Evolutionary conservation across 1,139 yeast species (phyloP).

Genomic region (Candida sp.): DNA sequence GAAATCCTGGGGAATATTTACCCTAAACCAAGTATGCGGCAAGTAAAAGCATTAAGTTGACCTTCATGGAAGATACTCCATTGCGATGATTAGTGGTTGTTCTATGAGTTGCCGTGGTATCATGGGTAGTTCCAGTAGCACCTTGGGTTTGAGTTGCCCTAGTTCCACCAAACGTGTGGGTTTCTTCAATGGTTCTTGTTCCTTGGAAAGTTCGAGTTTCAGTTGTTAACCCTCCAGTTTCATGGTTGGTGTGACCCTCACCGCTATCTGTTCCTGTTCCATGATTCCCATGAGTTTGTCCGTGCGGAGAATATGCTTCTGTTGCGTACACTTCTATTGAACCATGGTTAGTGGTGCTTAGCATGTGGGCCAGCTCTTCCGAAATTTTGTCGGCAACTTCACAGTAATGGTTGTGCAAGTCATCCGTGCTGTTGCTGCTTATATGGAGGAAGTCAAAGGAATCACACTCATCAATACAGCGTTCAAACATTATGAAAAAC

Average conservation of each 20-base stretch:
- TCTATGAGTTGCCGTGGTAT: neutral
- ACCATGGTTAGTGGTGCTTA: neutral
- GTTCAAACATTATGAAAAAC: constrained; percentile 5
- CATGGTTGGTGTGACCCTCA: neutral
- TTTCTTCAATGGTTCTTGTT: neutral
- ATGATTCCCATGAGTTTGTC: neutral
- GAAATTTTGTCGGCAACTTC: constrained; percentile 4
- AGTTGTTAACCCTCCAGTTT: neutral
- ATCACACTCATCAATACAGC: constrained; percentile 7
- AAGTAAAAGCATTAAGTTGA: neutral
- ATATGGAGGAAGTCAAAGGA: neutral
- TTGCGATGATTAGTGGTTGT: neutral
- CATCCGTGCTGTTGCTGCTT: neutral
- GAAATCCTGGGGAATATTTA: neutral
- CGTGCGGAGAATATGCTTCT: neutral
- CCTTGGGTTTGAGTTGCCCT: neutral
- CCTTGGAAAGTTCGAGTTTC: neutral
- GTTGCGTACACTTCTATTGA: neutral
- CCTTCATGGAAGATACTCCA: neutral
- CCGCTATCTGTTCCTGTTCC: neutral
- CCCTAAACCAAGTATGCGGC: neutral
- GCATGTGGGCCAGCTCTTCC: neutral
- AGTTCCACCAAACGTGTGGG: neutral
- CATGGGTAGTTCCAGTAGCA: neutral
- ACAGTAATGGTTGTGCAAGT: constrained; percentile 7